These are phyloP conservation scores for Hortaea sp. DNA, from an alignment of 2,329 filamentous ascomycete species.

Conservation along the genomic window DNA sequence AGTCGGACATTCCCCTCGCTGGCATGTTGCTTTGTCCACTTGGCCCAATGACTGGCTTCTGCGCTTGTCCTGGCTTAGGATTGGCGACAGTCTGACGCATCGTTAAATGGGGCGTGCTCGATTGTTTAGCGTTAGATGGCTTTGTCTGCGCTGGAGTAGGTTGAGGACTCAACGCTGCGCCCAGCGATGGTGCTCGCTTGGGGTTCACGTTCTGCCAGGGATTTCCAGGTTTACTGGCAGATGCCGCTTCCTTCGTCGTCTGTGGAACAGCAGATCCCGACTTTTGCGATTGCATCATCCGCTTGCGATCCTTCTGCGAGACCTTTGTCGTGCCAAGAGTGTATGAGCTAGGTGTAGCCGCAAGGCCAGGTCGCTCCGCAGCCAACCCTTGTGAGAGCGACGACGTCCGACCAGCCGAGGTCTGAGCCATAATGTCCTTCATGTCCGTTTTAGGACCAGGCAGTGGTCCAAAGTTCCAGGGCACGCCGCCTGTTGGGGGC, in stretches of 20 bases:
- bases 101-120: slow-evolving; percentile 43
- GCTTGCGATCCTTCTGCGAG: slow-evolving; percentile 89
- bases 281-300: slow-evolving; percentile 52
- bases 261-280: background rate
- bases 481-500: slow-evolving; percentile 24
- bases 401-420: slow-evolving; percentile 37
- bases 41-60: slow-evolving; percentile 12
- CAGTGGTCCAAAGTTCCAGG: slow-evolving; percentile 46
- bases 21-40: slow-evolving; percentile 12
- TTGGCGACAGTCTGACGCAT: slow-evolving; percentile 52
- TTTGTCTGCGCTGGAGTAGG: background rate
- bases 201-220: slow-evolving; percentile 55
- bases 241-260: background rate
- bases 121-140: slow-evolving; percentile 1
- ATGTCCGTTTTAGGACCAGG: slow-evolving; percentile 59
- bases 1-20: slow-evolving; percentile 10
- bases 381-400: slow-evolving; percentile 30
- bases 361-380: slow-evolving; percentile 13
- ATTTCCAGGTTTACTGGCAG: slow-evolving; percentile 5
- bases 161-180: slow-evolving; percentile 11
- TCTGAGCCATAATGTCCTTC: slow-evolving; percentile 63
- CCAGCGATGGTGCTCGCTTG: background rate
- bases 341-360: slow-evolving; percentile 13
- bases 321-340: slow-evolving; percentile 47
- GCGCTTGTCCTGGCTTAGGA: slow-evolving; percentile 29